Conservation (phyloP, 148 eudicot genomes). For the Spergularia marina region DNA sequence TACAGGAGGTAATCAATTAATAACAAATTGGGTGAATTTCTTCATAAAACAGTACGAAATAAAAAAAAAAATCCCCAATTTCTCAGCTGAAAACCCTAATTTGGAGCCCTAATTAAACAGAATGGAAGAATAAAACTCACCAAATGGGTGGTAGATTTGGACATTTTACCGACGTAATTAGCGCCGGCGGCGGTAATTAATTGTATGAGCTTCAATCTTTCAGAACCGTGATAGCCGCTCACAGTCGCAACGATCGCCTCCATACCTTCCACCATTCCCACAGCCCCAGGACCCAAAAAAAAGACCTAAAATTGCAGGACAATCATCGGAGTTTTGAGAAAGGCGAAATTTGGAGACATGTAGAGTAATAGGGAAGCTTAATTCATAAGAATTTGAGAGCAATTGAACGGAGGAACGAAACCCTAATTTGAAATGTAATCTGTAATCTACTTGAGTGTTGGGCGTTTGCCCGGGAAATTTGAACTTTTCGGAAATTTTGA, state of each 20-base stretch:
- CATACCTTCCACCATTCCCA: constrained; percentile 51
- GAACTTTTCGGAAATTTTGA: no score
- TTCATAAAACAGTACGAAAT: background rate
- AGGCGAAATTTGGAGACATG: background rate
- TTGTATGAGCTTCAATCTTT: constrained; percentile 63
- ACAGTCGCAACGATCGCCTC: constrained; percentile 67
- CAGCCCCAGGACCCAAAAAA: no score
- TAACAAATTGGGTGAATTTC: no score
- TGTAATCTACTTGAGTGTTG: no score
- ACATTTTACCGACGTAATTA: constrained; percentile 65
- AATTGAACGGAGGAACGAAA: background rate
- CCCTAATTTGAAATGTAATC: background rate
- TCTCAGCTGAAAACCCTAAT: background rate
- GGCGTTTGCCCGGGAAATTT: no score
- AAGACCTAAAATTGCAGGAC: constrained; percentile 8
- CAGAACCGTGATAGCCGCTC: constrained; percentile 73
- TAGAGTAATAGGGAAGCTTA: background rate
- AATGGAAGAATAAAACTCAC: constrained; percentile 27
- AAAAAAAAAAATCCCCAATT: background rate
- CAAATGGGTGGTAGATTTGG: constrained; percentile 67
- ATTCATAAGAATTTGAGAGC: background rate
- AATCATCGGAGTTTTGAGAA: background rate
- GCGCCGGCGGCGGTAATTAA: constrained; percentile 58
- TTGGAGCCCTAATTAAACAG: background rate
- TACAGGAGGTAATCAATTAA: no score